These are phyloP conservation scores for Emmonsia crescens DNA, from an alignment of 2,329 filamentous ascomycete species.

Conservation along the genomic window DNA sequence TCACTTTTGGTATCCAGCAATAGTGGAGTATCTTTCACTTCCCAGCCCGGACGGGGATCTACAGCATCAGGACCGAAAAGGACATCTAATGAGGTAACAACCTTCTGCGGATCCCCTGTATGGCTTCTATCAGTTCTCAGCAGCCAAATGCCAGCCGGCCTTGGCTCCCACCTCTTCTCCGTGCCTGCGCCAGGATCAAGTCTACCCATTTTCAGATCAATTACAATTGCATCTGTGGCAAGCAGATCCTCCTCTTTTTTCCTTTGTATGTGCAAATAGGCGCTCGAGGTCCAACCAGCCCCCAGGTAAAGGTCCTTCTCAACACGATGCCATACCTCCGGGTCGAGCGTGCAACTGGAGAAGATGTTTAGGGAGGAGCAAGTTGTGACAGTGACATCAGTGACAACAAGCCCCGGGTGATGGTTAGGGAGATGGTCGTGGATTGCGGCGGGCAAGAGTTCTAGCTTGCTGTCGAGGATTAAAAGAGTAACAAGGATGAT, in stretches of 20 bases:
- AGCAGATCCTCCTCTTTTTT: slow-evolving; percentile 78
- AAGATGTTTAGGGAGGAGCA: slow-evolving; percentile 68
- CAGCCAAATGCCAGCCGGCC: slow-evolving; percentile 71
- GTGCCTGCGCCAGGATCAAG: slow-evolving; percentile 54
- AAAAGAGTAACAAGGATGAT: slow-evolving; percentile 62
- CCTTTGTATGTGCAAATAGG: slow-evolving; percentile 70
- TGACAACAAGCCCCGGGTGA: slow-evolving; percentile 73
- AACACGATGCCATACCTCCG: slow-evolving; percentile 65
- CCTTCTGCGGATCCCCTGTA: slow-evolving; percentile 61
- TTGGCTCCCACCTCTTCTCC: slow-evolving; percentile 60
- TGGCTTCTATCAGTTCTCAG: slow-evolving; percentile 61
- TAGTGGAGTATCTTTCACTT: slow-evolving; percentile 62
- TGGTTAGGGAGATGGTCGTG: slow-evolving; percentile 81
- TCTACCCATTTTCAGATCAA: slow-evolving; percentile 66
- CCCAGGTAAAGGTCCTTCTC: slow-evolving; percentile 83
- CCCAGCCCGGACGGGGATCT: slow-evolving; percentile 79
- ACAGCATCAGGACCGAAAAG: slow-evolving; percentile 85
- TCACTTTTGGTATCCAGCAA: slow-evolving; percentile 54
- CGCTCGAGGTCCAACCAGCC: slow-evolving; percentile 60
- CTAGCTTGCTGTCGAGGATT: slow-evolving; percentile 79
- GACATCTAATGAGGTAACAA: slow-evolving; percentile 72
- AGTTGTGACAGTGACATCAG: slow-evolving; percentile 66
- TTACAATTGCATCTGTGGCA: slow-evolving; percentile 62
- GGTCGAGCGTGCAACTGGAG: slow-evolving; percentile 64
- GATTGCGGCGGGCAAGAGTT: slow-evolving; percentile 72